Evolutionary conservation across 2,329 filamentous ascomycete genomes (phyloP), one percentile per base, ranked within the genome.

Genomic region (Beauveria varroae): DNA sequence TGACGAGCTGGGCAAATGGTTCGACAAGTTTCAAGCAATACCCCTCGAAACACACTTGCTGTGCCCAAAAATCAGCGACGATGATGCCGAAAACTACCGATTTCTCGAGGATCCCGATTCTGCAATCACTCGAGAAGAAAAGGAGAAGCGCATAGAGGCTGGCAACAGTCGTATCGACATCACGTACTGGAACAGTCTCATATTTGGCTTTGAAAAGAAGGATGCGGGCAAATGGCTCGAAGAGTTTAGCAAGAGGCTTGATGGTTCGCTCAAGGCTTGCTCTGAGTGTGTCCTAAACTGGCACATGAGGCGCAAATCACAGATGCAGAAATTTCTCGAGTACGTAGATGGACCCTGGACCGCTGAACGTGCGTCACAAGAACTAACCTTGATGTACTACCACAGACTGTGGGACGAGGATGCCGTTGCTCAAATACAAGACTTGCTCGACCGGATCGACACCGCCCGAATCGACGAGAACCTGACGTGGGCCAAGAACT

Each of bases 261-360:
- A 87, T 64, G 71, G 76, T 12, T 81, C 82, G 44, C 77, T 93
- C 26, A 82, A 79, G 62, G 78, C 75, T 62, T 93, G 89, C 72
- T 84, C 90, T 58, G 79, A 83, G 57, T 93, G 89, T 70, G 86
- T 90, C 57, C 80, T 86, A 64, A 86, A 86, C 66, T 93, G 90
- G 82, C 89, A 93, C 72, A 85, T 85, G 69, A 82, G 81, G 34
- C 86, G 89, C 64, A 82, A 83, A 63, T 75, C 78, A 60, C 83
- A 89, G 64, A 75, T 90, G 37, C 83, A 85, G 63, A 78, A 82
- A 53, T 77, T 91, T 60, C 79, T 83, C 66, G 83, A 86, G 80
- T 86, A 76, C 67, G 78, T 73, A 28, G 37, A 46, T 7, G 5
- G 54, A 60, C 73, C 64, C 7, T 28, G 3, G 16, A 10, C 9